A percentile compares a stretch with the other conserved stretches of the same genome.
Conservation (phyloP, 2,329 filamentous ascomycete genomes). For the Cladosporium sp. region DNA sequence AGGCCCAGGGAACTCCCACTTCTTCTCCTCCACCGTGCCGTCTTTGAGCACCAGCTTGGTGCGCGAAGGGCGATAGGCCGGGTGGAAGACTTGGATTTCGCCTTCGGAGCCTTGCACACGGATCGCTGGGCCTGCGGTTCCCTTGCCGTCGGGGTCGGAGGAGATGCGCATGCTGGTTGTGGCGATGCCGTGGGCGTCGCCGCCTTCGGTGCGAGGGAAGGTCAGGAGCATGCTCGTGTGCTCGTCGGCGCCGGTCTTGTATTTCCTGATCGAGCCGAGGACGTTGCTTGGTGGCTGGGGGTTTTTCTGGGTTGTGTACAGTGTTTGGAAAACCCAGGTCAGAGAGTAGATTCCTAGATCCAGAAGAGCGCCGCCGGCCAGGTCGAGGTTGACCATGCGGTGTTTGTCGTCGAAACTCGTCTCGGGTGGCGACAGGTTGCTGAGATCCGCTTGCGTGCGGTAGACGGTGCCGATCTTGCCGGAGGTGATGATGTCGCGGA, state of each 20-base stretch:
- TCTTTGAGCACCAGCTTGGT: conserved; percentile 36
- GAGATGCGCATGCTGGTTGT: conserved; percentile 57
- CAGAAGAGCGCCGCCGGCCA: conserved; percentile 76
- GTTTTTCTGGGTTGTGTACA: conserved; percentile 70
- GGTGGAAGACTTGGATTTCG: conserved; percentile 74
- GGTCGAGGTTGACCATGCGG: conserved; percentile 76
- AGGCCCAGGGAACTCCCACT: conserved; percentile 43
- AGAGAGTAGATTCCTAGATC: conserved; percentile 85
- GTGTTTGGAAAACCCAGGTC: conserved; percentile 85
- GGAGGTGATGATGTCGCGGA: conserved; percentile 60
- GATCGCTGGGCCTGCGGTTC: conserved; percentile 60
- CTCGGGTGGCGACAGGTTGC: conserved; percentile 56
- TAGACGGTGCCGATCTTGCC: conserved; percentile 53
- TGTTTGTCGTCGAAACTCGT: conserved; percentile 56
- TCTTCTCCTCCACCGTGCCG: conserved; percentile 44
- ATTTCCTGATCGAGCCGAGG: conserved; percentile 64
- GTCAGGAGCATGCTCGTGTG: conserved; percentile 70
- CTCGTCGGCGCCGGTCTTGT: conserved; percentile 71
- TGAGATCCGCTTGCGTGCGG: conserved; percentile 55
- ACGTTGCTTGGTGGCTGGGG: conserved; percentile 64
- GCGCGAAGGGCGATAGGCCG: conserved; percentile 61
- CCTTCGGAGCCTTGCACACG: conserved; percentile 76
- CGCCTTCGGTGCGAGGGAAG: conserved; percentile 58
- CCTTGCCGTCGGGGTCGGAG: conserved; percentile 57
- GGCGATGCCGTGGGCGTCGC: conserved; percentile 62